Evolutionary conservation across 2,329 filamentous ascomycete genomes (phyloP).

Genomic region (Triangularia setosa): DNA sequence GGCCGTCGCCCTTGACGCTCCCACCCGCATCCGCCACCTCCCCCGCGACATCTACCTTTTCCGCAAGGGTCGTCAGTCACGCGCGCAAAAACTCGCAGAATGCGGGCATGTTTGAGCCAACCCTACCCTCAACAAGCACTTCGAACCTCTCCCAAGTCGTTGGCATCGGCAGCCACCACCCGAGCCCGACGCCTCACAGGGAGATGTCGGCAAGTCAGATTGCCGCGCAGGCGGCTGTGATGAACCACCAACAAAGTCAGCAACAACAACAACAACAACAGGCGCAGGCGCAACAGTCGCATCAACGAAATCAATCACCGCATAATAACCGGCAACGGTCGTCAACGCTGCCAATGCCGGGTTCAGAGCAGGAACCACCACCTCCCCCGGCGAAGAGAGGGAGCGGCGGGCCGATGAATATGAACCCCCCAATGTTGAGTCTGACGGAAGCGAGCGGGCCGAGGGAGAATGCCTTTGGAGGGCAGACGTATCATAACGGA

Average conservation of each 20-base stretch:
- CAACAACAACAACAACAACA: slow-evolving; percentile 38
- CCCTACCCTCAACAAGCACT: slow-evolving; percentile 58
- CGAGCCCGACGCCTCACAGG: slow-evolving; percentile 29
- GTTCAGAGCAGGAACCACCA: slow-evolving; percentile 38
- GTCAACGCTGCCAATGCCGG: slow-evolving; percentile 63
- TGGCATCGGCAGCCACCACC: slow-evolving; percentile 32
- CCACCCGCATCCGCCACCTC: slow-evolving; percentile 34
- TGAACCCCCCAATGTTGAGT: slow-evolving; percentile 60
- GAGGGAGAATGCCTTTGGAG: slow-evolving; percentile 51
- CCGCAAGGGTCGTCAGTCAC: slow-evolving; percentile 38
- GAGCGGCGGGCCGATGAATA: slow-evolving; percentile 49
- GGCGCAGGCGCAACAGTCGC: slow-evolving; percentile 45
- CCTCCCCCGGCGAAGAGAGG: slow-evolving; percentile 35
- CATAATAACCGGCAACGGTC: slow-evolving; percentile 61
- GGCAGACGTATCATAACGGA: slow-evolving; percentile 56
- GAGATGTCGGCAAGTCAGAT: slow-evolving; percentile 67
- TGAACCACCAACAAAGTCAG: slow-evolving; percentile 53
- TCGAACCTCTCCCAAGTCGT: slow-evolving; percentile 51
- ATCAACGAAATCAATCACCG: slow-evolving; percentile 42
- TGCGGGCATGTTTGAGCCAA: slow-evolving; percentile 73
- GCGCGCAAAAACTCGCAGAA: slow-evolving; percentile 66
- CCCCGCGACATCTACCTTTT: slow-evolving; percentile 34
- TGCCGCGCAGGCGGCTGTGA: slow-evolving; percentile 72
- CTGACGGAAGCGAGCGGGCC: slow-evolving; percentile 63
- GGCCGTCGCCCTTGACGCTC: slow-evolving; percentile 40